phyloP scores from a whole-genome alignment of 306 rosid genomes.

The Myrica gale region DNA sequence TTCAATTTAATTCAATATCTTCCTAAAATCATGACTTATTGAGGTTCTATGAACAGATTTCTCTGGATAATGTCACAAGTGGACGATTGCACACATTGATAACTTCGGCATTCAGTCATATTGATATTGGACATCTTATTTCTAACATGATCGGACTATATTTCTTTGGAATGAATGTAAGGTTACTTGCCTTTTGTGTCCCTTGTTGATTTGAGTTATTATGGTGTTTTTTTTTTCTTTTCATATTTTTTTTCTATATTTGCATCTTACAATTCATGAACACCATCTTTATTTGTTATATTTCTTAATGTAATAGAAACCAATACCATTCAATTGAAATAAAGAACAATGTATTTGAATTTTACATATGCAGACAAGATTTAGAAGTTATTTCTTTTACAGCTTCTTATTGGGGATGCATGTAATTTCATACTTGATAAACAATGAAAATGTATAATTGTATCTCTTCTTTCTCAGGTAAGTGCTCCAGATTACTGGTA shows the following conservation, averaged over 20 bases:
- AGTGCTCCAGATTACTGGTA: background rate
- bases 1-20: conserved; percentile 21
- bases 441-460: too few species aligned
- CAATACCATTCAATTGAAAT: background rate
- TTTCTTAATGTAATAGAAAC: background rate
- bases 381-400: background rate
- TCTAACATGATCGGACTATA: conserved; percentile 84
- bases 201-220: background rate
- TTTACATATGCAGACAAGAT: background rate
- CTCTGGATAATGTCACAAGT: conserved; percentile 59
- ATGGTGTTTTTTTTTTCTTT: too few species aligned
- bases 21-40: conserved; percentile 28
- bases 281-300: background rate
- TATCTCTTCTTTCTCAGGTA: background rate
- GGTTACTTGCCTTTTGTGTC: conserved; percentile 35
- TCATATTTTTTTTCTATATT: too few species aligned
- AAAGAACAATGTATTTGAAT: background rate
- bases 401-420: background rate
- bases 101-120: conserved; percentile 87
- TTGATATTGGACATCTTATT: conserved; percentile 50
- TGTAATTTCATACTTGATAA: background rate
- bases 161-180: conserved; percentile 77
- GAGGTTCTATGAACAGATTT: conserved; percentile 54
- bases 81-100: conserved; percentile 87
- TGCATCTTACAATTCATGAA: too few species aligned